Base-by-base conservation (phyloP, 768 basidiomycete species). In the Gloeopeniophorella convolvens region DNA sequence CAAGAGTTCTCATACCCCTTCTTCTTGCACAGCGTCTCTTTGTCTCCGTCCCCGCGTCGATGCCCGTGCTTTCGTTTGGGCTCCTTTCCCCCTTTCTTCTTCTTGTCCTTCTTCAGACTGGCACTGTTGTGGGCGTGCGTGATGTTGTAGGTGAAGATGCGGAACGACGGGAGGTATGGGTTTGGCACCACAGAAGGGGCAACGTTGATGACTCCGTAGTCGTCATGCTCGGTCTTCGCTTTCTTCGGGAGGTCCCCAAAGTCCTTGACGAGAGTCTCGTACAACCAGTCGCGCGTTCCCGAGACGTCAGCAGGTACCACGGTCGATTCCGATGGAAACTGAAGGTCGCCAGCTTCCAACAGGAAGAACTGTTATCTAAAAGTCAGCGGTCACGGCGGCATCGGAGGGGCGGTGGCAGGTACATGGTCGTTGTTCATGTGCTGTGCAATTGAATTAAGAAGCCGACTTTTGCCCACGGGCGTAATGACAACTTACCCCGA, bases 361-460 rank as follows among this genome's bases (percentile, higher is more conserved):
- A 67, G 56, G 48, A 65, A 66, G 59, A 67, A 68, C 66, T 66
- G 42, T 15, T 21, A 27, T 34, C 44, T 52, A 28, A 20, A 42
- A 24, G 49, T 54, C 54, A 49, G 42, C 12, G 31, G 32, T 30
- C 15, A 35, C 11, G 16, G 42, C 15, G 34, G 34, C 41, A 42
- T 54, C 39, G 18, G 50, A 48, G 33, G 41, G 50, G 30, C 48
- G 31, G 37, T 59, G 21, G 46, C 36, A 57, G 74, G 36, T 73
- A 84, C 84, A 68, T 83, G 82, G 69, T 94, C 90, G 15, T 79
- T 76, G 65, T 93, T 91, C 86, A 85, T 85, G 65, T 91, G 84
- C 82, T 85, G 51, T 28, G 31, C 15, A 54, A 27, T 18, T 21
- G 44, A 44, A 51, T 45, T 44, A 39, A 57, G 60, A 55, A 49